Evolutionary conservation across 2,329 filamentous ascomycete species (phyloP).

Genomic region (Clonostachys solani): DNA sequence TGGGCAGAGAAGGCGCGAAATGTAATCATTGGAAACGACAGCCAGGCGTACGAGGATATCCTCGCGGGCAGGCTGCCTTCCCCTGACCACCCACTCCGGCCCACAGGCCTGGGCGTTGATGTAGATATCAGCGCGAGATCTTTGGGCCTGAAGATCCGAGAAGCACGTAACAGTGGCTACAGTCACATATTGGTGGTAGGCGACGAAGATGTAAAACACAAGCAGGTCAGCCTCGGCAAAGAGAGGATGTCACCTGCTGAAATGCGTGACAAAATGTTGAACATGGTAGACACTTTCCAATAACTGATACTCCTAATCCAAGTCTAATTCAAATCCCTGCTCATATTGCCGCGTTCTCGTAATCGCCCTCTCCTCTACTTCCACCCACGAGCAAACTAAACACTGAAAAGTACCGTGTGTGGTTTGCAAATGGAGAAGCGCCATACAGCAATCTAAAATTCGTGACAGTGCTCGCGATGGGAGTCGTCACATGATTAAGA

Average conservation of each 20-base stretch:
- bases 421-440: no score
- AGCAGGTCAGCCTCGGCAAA: slow-evolving; percentile 42
- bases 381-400: no score
- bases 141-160: slow-evolving; percentile 64
- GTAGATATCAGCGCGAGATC: slow-evolving; percentile 60
- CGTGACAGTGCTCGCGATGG: no score
- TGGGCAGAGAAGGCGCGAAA: slow-evolving; percentile 43
- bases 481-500: no score
- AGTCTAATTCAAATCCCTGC: no score
- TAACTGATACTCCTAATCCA: slow-evolving; percentile 16
- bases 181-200: slow-evolving; percentile 72
- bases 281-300: slow-evolving; percentile 41
- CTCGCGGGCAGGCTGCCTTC: slow-evolving; percentile 18
- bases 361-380: no score
- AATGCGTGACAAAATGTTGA: slow-evolving; percentile 37
- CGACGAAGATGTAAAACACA: slow-evolving; percentile 53
- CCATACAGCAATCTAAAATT: no score
- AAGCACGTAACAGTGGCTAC: slow-evolving; percentile 70
- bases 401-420: no score
- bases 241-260: slow-evolving; percentile 37
- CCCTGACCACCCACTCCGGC: slow-evolving; percentile 41
- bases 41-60: slow-evolving; percentile 23
- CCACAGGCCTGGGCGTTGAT: slow-evolving; percentile 63
- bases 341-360: no score
- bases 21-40: slow-evolving; percentile 42